Percentiles rank a stretch among this genome's conserved stretches.
phyloP scores from a whole-genome alignment of 441 rosid species.

The Lepidium campestre region DNA sequence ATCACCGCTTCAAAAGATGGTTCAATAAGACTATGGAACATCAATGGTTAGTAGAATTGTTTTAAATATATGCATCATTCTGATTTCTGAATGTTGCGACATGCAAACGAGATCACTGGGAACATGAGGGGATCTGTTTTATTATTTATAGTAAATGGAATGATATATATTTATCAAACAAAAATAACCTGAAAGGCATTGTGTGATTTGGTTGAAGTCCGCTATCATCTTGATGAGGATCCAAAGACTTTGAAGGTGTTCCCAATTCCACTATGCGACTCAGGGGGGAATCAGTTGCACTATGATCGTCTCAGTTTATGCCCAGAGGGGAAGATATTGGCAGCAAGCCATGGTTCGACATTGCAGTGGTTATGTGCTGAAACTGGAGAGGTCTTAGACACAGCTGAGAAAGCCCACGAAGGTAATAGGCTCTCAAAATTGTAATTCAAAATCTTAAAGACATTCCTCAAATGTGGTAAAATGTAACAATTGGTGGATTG shows the following conservation, averaged over 20 bases:
- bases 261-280: constrained; percentile 71
- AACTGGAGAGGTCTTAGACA: constrained; percentile 77
- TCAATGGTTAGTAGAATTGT: constrained; percentile 60
- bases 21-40: constrained; percentile 85
- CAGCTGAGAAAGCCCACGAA: constrained; percentile 86
- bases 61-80: neutral
- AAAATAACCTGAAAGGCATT: constrained; percentile 3
- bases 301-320: constrained; percentile 80
- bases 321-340: constrained; percentile 88
- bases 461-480: neutral
- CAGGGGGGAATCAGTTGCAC: constrained; percentile 59
- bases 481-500: neutral
- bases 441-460: neutral
- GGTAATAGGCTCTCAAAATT: constrained; percentile 37
- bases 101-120: neutral
- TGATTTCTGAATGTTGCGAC: neutral
- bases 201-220: constrained; percentile 49
- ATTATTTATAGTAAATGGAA: neutral
- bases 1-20: constrained; percentile 98
- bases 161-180: neutral
- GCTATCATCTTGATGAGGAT: constrained; percentile 97
- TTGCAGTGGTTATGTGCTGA: constrained; percentile 87
- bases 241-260: constrained; percentile 88
- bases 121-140: neutral
- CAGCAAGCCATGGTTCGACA: constrained; percentile 67